phyloP scores from a whole-genome alignment of 139 green algal genomes.

The Yamagishiella unicocca region DNA sequence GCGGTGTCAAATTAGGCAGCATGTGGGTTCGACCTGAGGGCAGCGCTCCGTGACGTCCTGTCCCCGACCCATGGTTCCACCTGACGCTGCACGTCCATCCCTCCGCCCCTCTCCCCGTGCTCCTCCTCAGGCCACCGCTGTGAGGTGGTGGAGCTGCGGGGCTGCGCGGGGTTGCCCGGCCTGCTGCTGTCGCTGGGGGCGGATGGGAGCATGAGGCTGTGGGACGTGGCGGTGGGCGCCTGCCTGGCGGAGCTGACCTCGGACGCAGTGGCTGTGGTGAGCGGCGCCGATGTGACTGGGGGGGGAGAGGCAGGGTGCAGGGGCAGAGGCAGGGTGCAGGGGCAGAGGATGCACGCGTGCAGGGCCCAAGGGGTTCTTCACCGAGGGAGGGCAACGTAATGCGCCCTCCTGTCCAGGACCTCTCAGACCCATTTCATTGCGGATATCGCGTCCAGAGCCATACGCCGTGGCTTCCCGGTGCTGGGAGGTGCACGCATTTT shows the following conservation, averaged over 20 bases:
- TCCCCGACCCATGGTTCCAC: background rate
- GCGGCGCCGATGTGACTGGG: background rate
- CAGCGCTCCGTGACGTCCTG: no score
- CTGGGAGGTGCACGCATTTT: no score
- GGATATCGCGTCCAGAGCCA: no score
- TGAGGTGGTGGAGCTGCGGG: constrained; percentile 67
- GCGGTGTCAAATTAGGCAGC: no score
- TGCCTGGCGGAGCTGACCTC: constrained; percentile 11
- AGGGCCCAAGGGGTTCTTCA: no score
- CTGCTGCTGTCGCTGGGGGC: constrained; percentile 68
- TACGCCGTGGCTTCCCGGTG: no score
- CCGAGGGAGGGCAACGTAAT: no score
- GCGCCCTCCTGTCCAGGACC: no score
- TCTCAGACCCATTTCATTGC: no score
- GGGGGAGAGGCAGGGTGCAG: background rate
- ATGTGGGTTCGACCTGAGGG: no score
- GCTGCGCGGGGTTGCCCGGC: constrained; percentile 10
- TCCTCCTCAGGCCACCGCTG: constrained; percentile 54
- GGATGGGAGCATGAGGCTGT: constrained; percentile 63
- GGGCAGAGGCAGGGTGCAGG: no score
- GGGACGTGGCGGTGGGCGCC: constrained; percentile 58
- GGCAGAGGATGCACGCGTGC: no score
- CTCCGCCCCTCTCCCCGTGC: background rate
- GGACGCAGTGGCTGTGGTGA: background rate
- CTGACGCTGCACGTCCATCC: background rate